Evolutionary conservation across 164 flowering plant genomes (phyloP), one percentile per base, ranked within the genome.

Genomic region (Annona squamosa): DNA sequence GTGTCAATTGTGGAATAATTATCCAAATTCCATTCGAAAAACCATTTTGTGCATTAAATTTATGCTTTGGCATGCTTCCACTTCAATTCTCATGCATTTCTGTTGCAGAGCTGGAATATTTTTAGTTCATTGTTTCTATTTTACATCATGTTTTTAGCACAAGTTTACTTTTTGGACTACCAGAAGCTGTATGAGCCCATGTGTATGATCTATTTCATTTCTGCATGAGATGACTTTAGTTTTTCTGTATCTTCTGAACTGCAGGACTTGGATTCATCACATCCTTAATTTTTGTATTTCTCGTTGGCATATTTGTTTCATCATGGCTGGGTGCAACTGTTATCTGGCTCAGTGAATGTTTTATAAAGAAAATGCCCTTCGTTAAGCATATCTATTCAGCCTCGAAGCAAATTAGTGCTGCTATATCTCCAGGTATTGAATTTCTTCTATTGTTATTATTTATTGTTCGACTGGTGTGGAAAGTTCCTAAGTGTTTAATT

Each of bases 231-330:
- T 26, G 37, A 26, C 37, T 26, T 26, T 1, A 26, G 37, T 26
- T 26, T 26, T 26, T 26, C 37, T 26, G 37, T 26, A 71, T 75
- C 41, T 62, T 74, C 69, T 69, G 5, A 70, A 43, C 1, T 84
- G 85, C 92, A 92, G 97, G 97, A 19, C 92, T 92, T 76, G 97
- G 97, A 75, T 92, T 90, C 77, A 63, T 92, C 77, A 92, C 97
- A 47, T 90, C 97, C 45, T 79, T 90, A 73, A 48, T 85, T 45
- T 89, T 92, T 77, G 91, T 92, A 26, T 89, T 92, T 78, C 82
- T 88, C 65, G 83, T 89, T 79, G 97, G 97, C 37, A 81, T 90
- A 72, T 90, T 92, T 82, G 93, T 89, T 59, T 92, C 97, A 19
- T 92, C 97, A 68, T 92, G 97, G 97, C 69, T 90, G 84, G 97